Conservation (phyloP, 2,329 filamentous ascomycete genomes). For the Cladosporium sp. region DNA sequence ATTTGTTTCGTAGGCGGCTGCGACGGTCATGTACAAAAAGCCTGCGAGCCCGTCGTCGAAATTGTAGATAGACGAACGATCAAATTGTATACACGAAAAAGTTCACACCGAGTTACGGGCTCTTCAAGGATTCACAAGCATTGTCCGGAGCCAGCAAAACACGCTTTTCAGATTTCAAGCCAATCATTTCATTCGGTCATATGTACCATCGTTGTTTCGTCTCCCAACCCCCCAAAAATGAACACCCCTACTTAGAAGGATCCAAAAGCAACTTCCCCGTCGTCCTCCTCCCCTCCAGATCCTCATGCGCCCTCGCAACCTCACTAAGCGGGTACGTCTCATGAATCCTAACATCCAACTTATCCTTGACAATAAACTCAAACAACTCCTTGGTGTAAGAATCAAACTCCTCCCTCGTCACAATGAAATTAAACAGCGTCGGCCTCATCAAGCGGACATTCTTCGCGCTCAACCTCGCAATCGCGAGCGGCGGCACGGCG, state of each 20-base stretch:
- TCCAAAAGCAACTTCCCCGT: slow-evolving; percentile 77
- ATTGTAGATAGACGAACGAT: slow-evolving; percentile 14
- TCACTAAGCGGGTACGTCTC: slow-evolving; percentile 72
- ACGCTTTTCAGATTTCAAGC: too few species aligned
- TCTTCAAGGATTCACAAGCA: too few species aligned
- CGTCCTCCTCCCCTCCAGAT: slow-evolving; percentile 77
- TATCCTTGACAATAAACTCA: slow-evolving; percentile 61
- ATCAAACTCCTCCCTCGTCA: slow-evolving; percentile 65
- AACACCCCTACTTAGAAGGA: slow-evolving; percentile 44
- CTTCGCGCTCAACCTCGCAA: slow-evolving; percentile 63
- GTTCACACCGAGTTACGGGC: too few species aligned
- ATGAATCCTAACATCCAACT: slow-evolving; percentile 69
- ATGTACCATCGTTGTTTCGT: too few species aligned
- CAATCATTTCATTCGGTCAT: too few species aligned
- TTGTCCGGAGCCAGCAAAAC: too few species aligned
- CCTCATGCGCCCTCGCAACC: slow-evolving; percentile 65
- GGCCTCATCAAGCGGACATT: slow-evolving; percentile 75
- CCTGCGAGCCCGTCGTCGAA: slow-evolving; percentile 15
- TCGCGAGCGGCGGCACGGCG: slow-evolving; percentile 63
- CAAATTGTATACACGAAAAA: background rate
- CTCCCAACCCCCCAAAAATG: too few species aligned
- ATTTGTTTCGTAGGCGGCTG: slow-evolving; percentile 16
- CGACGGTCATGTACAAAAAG: slow-evolving; percentile 18
- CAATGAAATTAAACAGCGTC: slow-evolving; percentile 65
- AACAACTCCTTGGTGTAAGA: slow-evolving; percentile 69